Evolutionary conservation across 108 stramenopile genomes (phyloP).

Genomic region (Mediolabrus comicus): DNA sequence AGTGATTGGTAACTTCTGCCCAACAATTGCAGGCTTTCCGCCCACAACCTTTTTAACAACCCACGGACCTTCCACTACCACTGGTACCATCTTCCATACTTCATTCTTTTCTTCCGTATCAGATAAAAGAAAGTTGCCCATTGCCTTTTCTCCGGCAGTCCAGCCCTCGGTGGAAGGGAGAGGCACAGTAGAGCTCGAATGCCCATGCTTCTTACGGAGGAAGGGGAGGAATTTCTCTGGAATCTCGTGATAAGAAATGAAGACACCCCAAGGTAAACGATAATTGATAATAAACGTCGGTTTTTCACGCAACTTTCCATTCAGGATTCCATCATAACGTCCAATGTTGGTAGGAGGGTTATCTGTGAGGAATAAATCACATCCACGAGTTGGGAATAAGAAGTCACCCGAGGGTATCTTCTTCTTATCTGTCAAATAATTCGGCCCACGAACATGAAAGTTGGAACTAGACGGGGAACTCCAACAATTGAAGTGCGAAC

Average conservation of each 20-base stretch:
- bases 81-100: slow-evolving; percentile 70
- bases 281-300: slow-evolving; percentile 90
- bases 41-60: slow-evolving; percentile 77
- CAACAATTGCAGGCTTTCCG: slow-evolving; percentile 82
- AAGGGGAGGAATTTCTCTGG: slow-evolving; percentile 71
- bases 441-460: slow-evolving; percentile 75
- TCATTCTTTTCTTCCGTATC: slow-evolving; percentile 59
- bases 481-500: slow-evolving; percentile 76
- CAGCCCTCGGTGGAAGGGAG: slow-evolving; percentile 47
- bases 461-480: slow-evolving; percentile 52
- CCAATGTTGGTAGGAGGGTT: slow-evolving; percentile 72
- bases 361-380: slow-evolving; percentile 85
- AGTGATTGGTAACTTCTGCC: slow-evolving; percentile 69
- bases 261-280: slow-evolving; percentile 86
- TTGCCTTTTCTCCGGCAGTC: slow-evolving; percentile 54
- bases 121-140: slow-evolving; percentile 57
- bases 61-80: slow-evolving; percentile 86
- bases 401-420: slow-evolving; percentile 67
- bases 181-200: slow-evolving; percentile 43
- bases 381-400: slow-evolving; percentile 67
- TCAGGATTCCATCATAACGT: slow-evolving; percentile 61
- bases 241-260: slow-evolving; percentile 83
- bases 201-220: slow-evolving; percentile 39
- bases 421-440: slow-evolving; percentile 73
- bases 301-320: slow-evolving; percentile 65